Percentiles rank a stretch among this genome's conserved stretches.
phyloP scores from a whole-genome alignment of 495 filamentous ascomycete species.

The Entonaema liquescens region DNA sequence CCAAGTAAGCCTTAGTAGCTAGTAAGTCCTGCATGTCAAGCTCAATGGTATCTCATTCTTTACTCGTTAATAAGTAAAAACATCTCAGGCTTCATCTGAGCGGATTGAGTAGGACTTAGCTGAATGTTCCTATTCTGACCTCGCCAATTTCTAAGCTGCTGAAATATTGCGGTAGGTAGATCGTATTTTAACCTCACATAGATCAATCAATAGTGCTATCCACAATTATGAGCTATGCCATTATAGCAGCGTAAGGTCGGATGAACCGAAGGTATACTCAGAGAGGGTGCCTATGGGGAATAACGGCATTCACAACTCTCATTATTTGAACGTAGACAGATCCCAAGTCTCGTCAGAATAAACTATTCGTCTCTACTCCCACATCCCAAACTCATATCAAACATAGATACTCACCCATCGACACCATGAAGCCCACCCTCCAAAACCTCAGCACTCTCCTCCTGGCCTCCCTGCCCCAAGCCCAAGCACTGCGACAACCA shows the following conservation, averaged over 20 bases:
- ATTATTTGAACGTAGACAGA: slow-evolving; percentile 1
- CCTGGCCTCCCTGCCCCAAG: slow-evolving; percentile 25
- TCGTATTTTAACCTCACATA: slow-evolving; percentile 1
- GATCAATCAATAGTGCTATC: neutral
- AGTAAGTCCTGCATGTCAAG: neutral
- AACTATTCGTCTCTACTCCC: neutral
- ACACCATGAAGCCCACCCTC: slow-evolving; percentile 10
- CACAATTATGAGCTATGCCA: neutral
- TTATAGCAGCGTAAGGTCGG: neutral
- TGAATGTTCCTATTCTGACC: slow-evolving; percentile 9
- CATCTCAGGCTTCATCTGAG: neutral
- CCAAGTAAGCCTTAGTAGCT: too few relatives aligned
- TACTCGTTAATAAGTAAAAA: neutral
- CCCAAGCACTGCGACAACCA: too few relatives aligned
- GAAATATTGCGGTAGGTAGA: slow-evolving; percentile 17
- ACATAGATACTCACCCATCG: neutral
- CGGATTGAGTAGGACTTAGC: slow-evolving; percentile 11
- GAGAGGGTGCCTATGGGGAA: neutral
- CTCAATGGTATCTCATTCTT: too few relatives aligned
- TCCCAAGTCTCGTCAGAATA: neutral
- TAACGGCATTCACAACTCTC: neutral
- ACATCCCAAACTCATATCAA: neutral
- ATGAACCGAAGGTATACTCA: neutral
- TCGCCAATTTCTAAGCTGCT: neutral
- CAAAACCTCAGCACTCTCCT: slow-evolving; percentile 11